Conservation (phyloP, 2,329 filamentous ascomycete species). For the Colletotrichum paranaense region DNA sequence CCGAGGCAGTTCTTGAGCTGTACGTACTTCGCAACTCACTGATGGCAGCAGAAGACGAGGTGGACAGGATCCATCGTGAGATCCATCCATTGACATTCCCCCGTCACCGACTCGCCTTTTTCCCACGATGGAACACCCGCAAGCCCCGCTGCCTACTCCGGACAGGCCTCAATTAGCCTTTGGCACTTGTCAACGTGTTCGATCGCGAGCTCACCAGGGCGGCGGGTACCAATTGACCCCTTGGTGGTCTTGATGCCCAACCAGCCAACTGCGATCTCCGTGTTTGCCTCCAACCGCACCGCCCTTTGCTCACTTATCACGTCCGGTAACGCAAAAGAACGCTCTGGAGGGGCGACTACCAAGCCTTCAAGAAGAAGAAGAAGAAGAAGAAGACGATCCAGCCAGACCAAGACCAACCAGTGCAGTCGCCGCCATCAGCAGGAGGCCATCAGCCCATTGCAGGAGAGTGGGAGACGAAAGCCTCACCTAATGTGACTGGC, state of each 20-base stretch:
- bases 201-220: slow-evolving; percentile 7
- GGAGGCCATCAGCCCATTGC: slow-evolving; percentile 1
- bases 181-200: slow-evolving; percentile 4
- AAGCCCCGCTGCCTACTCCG: slow-evolving; percentile 7
- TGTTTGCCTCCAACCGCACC: not conserved
- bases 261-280: not conserved
- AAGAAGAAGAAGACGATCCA: not conserved
- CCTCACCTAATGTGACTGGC: slow-evolving; percentile 29
- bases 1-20: too few species aligned
- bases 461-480: slow-evolving; percentile 10
- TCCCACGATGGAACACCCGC: not conserved
- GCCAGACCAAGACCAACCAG: not conserved
- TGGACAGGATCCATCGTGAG: not conserved
- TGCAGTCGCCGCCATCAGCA: not conserved
- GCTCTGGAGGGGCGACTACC: not conserved
- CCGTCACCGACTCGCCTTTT: slow-evolving; percentile 10
- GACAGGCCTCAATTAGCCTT: slow-evolving; percentile 6
- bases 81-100: not conserved
- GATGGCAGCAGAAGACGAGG: not conserved
- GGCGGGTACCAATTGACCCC: not conserved
- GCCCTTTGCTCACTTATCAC: not conserved
- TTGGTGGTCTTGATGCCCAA: slow-evolving; percentile 32
- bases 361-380: not conserved
- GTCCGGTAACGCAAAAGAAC: not conserved
- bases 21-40: too few species aligned